These are phyloP conservation scores for Tilletiaria anomala DNA, from an alignment of 1,284 basidiomycete genomes.

Conservation along the genomic window DNA sequence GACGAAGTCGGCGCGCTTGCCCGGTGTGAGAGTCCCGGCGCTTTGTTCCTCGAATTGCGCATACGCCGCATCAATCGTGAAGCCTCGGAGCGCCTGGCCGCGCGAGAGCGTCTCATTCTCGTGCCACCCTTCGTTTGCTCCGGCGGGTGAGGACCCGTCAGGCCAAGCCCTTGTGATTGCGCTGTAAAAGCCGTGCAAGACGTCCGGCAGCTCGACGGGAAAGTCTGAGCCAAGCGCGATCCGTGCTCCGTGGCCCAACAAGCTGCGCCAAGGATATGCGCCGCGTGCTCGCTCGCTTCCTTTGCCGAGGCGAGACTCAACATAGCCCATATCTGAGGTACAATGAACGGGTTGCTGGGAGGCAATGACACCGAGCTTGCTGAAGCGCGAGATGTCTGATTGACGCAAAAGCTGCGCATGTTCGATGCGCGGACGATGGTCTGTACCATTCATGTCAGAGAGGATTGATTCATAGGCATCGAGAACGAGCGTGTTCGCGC, in stretches of 20 bases:
- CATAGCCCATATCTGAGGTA: constrained; percentile 73
- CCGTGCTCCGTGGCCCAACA: constrained; percentile 31
- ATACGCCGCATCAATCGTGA: constrained; percentile 74
- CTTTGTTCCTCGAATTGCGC: constrained; percentile 64
- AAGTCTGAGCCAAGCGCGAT: constrained; percentile 79
- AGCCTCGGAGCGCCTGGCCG: constrained; percentile 51
- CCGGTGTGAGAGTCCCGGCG: constrained; percentile 49
- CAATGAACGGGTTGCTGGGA: constrained; percentile 87
- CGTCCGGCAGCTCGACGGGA: constrained; percentile 48
- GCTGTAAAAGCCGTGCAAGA: constrained; percentile 59
- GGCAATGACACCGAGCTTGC: constrained; percentile 63
- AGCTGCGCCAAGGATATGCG: constrained; percentile 65
- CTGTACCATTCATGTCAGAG: not conserved
- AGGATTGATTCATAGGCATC: constrained; percentile 22
- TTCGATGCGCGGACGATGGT: constrained; percentile 61
- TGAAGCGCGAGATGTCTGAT: constrained; percentile 56
- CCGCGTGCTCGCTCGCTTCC: constrained; percentile 49
- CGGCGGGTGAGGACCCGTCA: constrained; percentile 65
- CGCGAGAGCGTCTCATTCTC: constrained; percentile 57
- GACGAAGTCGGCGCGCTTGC: constrained; percentile 74
- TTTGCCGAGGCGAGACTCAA: constrained; percentile 17
- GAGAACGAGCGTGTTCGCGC: constrained; percentile 64
- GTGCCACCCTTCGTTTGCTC: constrained; percentile 51
- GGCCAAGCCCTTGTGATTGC: constrained; percentile 59
- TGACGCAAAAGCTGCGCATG: constrained; percentile 62